Percentiles rank a stretch among this genome's conserved stretches.
Evolutionary conservation across 2,329 filamentous ascomycete species (phyloP).

Genomic region (Trichophyton simii): DNA sequence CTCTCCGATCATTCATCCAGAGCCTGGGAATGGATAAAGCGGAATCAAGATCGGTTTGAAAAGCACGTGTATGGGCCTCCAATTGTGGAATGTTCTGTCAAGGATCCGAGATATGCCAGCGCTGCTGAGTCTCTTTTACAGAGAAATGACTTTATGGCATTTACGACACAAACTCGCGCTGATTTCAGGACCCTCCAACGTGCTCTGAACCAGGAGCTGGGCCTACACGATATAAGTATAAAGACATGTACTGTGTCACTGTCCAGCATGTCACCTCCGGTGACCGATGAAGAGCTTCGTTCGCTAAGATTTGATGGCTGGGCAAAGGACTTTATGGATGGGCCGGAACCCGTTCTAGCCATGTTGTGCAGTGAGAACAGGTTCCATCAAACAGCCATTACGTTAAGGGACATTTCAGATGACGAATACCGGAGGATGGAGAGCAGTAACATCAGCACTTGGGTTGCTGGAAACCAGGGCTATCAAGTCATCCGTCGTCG

Average conservation of each 20-base stretch:
- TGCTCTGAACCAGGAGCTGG: slow-evolving; percentile 50
- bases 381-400: slow-evolving; percentile 57
- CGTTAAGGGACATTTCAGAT: slow-evolving; percentile 50
- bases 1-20: slow-evolving; percentile 50
- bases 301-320: slow-evolving; percentile 63
- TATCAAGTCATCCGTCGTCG: slow-evolving; percentile 57
- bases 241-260: slow-evolving; percentile 49
- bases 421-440: slow-evolving; percentile 56
- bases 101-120: slow-evolving; percentile 53
- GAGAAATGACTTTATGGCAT: slow-evolving; percentile 42
- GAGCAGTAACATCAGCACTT: slow-evolving; percentile 48
- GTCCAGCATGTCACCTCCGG: slow-evolving; percentile 42
- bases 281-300: slow-evolving; percentile 44
- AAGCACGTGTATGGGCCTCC: slow-evolving; percentile 70
- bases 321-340: slow-evolving; percentile 64
- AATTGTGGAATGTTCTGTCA: slow-evolving; percentile 66
- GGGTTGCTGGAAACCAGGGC: slow-evolving; percentile 53
- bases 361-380: slow-evolving; percentile 69
- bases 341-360: slow-evolving; percentile 69
- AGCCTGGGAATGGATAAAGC: slow-evolving; percentile 73
- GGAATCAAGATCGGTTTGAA: slow-evolving; percentile 56
- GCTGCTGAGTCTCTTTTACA: slow-evolving; percentile 48
- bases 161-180: slow-evolving; percentile 62
- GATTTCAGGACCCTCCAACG: slow-evolving; percentile 65
- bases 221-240: slow-evolving; percentile 58